Percentiles rank a stretch among this genome's conserved stretches.
Evolutionary conservation across 192 early-diverging fungal species (phyloP).

Genomic region (Umbelopsis isabellina): DNA sequence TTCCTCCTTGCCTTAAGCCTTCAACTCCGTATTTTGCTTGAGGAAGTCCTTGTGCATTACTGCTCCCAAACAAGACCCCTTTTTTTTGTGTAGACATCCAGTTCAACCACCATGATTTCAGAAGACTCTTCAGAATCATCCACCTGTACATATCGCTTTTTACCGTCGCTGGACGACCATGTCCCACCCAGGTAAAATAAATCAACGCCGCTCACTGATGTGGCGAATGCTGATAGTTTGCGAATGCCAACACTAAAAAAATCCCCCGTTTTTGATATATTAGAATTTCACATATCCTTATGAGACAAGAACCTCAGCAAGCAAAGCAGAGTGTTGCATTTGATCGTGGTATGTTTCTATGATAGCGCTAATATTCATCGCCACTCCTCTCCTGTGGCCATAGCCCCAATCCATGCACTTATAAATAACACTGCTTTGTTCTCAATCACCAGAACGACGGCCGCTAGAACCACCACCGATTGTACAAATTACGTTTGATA

Average conservation of each 20-base stretch:
- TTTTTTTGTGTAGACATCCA: not conserved
- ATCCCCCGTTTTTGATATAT: not conserved
- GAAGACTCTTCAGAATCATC: not conserved
- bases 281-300: not conserved
- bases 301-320: conserved; percentile 1
- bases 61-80: not conserved
- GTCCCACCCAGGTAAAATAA: not conserved
- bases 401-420: too few species aligned
- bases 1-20: not conserved
- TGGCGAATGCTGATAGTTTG: too few species aligned
- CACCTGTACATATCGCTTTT: conserved; percentile 19
- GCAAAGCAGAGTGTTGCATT: conserved; percentile 10
- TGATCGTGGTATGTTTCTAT: conserved; percentile 3
- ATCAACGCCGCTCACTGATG: not conserved
- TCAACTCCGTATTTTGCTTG: too few species aligned
- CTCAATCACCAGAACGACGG: not conserved
- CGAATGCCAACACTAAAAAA: too few species aligned
- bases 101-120: not conserved
- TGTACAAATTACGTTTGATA: conserved; percentile 10
- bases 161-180: conserved; percentile 23
- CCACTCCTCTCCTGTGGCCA: too few species aligned
- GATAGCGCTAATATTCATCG: too few species aligned
- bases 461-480: conserved; percentile 18
- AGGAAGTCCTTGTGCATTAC: too few species aligned
- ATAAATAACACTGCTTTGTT: not conserved